Evolutionary conservation across 2,329 filamentous ascomycete genomes (phyloP).

Genomic region (Colletotrichum gloeosporioides): DNA sequence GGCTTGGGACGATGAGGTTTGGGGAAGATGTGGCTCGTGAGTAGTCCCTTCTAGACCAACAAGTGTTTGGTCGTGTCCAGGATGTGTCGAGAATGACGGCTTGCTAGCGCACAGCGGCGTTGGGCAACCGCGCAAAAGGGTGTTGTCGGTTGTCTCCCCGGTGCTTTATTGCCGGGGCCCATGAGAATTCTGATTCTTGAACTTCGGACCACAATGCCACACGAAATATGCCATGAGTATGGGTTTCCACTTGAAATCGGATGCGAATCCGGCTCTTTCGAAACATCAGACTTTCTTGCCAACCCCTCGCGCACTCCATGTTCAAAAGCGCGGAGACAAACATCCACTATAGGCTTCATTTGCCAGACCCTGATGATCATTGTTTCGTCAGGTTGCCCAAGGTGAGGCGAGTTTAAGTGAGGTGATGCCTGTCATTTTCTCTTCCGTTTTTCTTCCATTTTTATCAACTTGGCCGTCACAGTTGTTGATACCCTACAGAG

Average conservation of each 20-base stretch:
- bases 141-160: neutral
- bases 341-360: neutral
- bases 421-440: neutral
- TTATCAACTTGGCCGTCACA: neutral
- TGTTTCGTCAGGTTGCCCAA: neutral
- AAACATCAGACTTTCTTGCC: neutral
- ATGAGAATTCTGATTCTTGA: neutral
- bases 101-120: neutral
- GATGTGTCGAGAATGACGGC: neutral
- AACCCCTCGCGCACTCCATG: neutral
- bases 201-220: neutral
- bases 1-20: neutral
- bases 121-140: neutral
- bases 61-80: neutral
- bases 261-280: neutral
- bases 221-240: neutral
- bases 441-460: neutral
- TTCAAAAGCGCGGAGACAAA: neutral
- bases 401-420: neutral
- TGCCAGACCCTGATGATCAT: neutral
- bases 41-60: constrained; percentile 6
- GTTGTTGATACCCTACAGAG: constrained; percentile 6
- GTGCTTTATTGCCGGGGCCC: neutral
- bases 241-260: neutral
- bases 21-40: constrained; percentile 7